These are phyloP conservation scores for Hypoxylon crocopeplum DNA, from an alignment of 495 filamentous ascomycete species.

Conservation along the genomic window DNA sequence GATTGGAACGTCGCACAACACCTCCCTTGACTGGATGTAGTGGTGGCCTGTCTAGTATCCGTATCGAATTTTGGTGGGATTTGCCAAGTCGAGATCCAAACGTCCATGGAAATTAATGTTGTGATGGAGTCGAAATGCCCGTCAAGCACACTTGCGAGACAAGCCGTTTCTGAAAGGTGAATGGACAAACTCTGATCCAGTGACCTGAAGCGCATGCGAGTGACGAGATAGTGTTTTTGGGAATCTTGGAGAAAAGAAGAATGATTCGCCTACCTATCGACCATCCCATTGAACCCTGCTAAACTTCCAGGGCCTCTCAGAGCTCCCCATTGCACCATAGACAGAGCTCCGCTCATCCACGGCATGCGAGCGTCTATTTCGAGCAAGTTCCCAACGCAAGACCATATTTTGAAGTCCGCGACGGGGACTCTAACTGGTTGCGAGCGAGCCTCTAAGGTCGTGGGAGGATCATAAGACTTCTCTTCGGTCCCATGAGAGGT, in stretches of 20 bases:
- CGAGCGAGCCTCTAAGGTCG: conserved; percentile 1
- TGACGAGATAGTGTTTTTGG: conserved; percentile 39
- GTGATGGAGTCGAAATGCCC: conserved; percentile 29
- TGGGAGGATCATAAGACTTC: conserved; percentile 16
- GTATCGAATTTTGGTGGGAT: conserved; percentile 3
- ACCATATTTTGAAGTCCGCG: conserved; percentile 74
- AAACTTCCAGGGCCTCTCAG: conserved; percentile 75
- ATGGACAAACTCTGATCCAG: conserved; percentile 47
- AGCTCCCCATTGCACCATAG: conserved; percentile 74
- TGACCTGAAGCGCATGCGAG: conserved; percentile 50
- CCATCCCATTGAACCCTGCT: conserved; percentile 73
- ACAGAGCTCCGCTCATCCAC: conserved; percentile 76
- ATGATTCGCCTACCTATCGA: conserved; percentile 81
- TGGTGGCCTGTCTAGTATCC: conserved; percentile 13
- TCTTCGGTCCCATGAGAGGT: conserved; percentile 14
- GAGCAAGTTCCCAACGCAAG: conserved; percentile 70
- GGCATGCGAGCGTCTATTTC: conserved; percentile 81
- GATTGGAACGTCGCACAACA: conserved; percentile 22
- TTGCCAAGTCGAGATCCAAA: conserved; percentile 32
- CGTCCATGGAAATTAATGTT: conserved; percentile 22
- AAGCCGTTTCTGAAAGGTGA: conserved; percentile 39
- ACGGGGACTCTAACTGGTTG: conserved; percentile 68
- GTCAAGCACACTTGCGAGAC: conserved; percentile 48
- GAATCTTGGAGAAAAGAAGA: conserved; percentile 32
- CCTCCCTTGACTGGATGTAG: conserved; percentile 23